A percentile compares a stretch with the other conserved stretches of the same genome.
Evolutionary conservation across 371 early-diverging fungal species (phyloP).

Genomic region (Sporodiniella umbellata): DNA sequence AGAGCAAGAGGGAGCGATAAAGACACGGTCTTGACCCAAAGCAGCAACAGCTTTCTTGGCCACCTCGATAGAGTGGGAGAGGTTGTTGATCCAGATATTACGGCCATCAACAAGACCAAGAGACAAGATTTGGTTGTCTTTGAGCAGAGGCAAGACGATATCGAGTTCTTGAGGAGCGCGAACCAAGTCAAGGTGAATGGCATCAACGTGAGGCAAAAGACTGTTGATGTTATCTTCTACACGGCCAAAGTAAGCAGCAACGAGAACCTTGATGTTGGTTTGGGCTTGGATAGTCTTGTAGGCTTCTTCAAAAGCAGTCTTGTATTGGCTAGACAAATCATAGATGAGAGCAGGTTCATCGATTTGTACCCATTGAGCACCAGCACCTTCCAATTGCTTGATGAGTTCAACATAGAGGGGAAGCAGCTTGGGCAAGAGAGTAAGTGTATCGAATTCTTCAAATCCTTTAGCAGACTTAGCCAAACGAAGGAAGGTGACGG

Average conservation of each 20-base stretch:
- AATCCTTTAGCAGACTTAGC: slow-evolving; percentile 77
- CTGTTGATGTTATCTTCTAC: slow-evolving; percentile 71
- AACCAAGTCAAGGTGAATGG: slow-evolving; percentile 88
- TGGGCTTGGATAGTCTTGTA: slow-evolving; percentile 67
- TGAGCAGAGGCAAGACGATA: slow-evolving; percentile 54
- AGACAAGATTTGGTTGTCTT: slow-evolving; percentile 65
- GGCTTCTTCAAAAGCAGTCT: slow-evolving; percentile 50
- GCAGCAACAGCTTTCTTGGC: slow-evolving; percentile 66
- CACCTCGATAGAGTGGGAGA: slow-evolving; percentile 66
- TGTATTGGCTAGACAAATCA: slow-evolving; percentile 61
- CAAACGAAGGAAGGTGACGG: slow-evolving; percentile 84
- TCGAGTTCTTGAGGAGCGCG: slow-evolving; percentile 85
- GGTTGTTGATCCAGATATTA: slow-evolving; percentile 95
- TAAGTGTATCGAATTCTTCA: slow-evolving; percentile 64
- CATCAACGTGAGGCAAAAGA: slow-evolving; percentile 72
- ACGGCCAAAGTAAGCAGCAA: slow-evolving; percentile 94
- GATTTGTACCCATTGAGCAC: slow-evolving; percentile 91
- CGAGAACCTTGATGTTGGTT: slow-evolving; percentile 64
- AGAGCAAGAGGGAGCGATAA: slow-evolving; percentile 87
- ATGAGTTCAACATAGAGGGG: slow-evolving; percentile 80
- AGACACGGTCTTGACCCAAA: slow-evolving; percentile 72
- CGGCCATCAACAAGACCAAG: slow-evolving; percentile 93
- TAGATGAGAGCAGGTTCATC: slow-evolving; percentile 89
- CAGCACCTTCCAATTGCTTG: slow-evolving; percentile 73
- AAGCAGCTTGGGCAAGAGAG: slow-evolving; percentile 72